Evolutionary conservation across 2,329 filamentous ascomycete genomes (phyloP).

Genomic region (Aspergillus fischeri): DNA sequence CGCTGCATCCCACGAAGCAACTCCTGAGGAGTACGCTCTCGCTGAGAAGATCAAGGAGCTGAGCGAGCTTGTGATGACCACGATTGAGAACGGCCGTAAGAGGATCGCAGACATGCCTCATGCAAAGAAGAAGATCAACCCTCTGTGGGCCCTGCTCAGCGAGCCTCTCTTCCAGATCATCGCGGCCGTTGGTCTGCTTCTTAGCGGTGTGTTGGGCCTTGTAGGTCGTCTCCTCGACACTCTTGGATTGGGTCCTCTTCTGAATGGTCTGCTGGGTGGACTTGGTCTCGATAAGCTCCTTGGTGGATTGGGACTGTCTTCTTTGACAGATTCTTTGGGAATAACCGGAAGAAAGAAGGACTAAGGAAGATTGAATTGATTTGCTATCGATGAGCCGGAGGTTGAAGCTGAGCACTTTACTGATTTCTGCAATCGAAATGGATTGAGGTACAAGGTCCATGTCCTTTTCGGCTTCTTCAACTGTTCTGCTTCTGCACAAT

Average conservation of each 20-base stretch:
- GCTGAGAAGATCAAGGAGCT: conserved; percentile 82
- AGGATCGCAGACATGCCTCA: conserved; percentile 88
- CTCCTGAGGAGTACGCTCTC: conserved; percentile 77
- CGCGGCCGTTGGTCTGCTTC: conserved; percentile 76
- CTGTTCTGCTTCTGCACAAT: neutral
- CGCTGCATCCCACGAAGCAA: conserved; percentile 68
- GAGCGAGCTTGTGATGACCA: conserved; percentile 73
- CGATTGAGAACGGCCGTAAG: conserved; percentile 83
- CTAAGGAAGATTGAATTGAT: neutral
- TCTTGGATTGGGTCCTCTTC: conserved; percentile 74
- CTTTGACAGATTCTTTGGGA: conserved; percentile 36
- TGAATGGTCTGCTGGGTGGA: conserved; percentile 71
- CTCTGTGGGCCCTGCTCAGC: conserved; percentile 68
- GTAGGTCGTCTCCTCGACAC: conserved; percentile 77
- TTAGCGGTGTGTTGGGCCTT: conserved; percentile 78
- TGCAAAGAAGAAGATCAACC: conserved; percentile 91
- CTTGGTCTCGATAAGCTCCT: conserved; percentile 60
- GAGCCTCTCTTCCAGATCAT: conserved; percentile 92
- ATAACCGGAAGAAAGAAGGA: conserved; percentile 17
- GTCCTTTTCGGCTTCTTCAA: neutral
- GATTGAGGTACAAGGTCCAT: neutral
- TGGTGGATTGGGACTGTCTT: conserved; percentile 50
- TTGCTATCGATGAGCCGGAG: neutral
- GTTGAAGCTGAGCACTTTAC: neutral
- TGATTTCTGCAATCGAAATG: neutral